A percentile compares a stretch with the other conserved stretches of the same genome.
Evolutionary conservation across 352 stramenopile genomes (phyloP).

Genomic region (Globisporangium megalacanthum): DNA sequence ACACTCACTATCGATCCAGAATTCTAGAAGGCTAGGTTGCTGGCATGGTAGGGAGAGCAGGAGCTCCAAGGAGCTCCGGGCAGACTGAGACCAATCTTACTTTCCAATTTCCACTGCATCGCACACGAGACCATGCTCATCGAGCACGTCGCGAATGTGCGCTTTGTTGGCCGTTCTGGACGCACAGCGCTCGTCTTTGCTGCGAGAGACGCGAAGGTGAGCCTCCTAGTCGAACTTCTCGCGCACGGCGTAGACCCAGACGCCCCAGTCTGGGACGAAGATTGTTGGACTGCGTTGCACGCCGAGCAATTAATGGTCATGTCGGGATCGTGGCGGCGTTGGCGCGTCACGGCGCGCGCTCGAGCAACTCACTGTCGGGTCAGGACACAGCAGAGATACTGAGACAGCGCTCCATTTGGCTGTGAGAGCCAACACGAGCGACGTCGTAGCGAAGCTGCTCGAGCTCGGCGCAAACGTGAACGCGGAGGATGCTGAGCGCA

Average conservation of each 20-base stretch:
- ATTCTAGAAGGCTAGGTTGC: too few species aligned
- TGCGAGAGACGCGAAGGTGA: neutral
- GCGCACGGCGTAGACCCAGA: neutral
- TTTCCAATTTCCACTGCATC: too few species aligned
- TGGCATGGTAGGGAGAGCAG: too few species aligned
- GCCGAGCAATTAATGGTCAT: neutral
- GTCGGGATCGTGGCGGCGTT: neutral
- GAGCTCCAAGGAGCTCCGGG: too few species aligned
- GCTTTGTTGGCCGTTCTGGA: neutral
- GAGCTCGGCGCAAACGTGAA: neutral
- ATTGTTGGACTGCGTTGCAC: neutral
- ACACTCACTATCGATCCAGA: too few species aligned
- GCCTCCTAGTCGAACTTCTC: neutral
- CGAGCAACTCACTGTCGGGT: too few species aligned
- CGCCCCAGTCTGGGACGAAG: neutral
- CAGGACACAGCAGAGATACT: too few species aligned
- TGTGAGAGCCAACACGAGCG: too few species aligned
- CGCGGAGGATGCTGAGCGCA: neutral
- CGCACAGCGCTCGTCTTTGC: neutral
- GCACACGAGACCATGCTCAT: neutral
- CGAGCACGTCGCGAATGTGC: neutral
- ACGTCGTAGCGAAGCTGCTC: too few species aligned
- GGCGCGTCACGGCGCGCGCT: too few species aligned
- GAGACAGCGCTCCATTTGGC: too few species aligned
- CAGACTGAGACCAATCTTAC: too few species aligned